Base-by-base conservation (phyloP, 2,329 filamentous ascomycete species). In the Thielaviopsis populi region DNA sequence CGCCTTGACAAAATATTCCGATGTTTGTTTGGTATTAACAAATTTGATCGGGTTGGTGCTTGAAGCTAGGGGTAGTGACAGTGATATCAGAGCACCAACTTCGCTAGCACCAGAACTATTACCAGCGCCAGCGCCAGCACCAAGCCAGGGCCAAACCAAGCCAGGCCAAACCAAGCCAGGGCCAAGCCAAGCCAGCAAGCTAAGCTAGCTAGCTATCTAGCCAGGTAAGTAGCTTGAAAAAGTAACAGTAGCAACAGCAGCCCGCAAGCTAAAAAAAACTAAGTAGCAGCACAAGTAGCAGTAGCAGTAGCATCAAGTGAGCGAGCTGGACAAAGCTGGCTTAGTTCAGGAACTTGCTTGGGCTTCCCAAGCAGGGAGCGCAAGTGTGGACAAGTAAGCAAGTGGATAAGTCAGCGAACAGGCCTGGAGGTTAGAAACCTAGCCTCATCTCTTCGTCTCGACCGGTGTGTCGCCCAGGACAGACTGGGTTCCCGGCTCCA, bases 1-100 rank as follows among this genome's bases (percentile, higher is more conserved):
- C 58, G 58, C 40, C 58, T 40, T 60, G 58, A 60, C 58, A 60
- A 60, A 60, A 60, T 60, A 60, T 27, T 43, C 58, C 58, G 58
- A 60, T 60, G 40, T 60, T 60, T 60, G 58, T 60, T 60, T 60
- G 43, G 30, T 30, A 43, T 43, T 43, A 43, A 46, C 33, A 60
- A 43, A 43, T 22, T 24, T 42, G 15, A 10, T 10, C 22, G 43
- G 37, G 37, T 24, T 59, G 40, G 40, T 59, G 33, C 56, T 59
- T 24, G 37, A 33, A 24, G 50, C 50, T 54, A 54, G 50, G 50
- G 27, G 19, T 46, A 43, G 22, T 41, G 40, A 41, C 24, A 59
- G 13, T 59, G 40, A n/a, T 41, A 58, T n/a, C 27, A 58, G n/a
- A 7, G 53, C 33, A 41, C n/a, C 33, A 37, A 10, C n/a, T n/a